phyloP scores from a whole-genome alignment of 2,329 filamentous ascomycete genomes.

The Xylariaceae sp. region DNA sequence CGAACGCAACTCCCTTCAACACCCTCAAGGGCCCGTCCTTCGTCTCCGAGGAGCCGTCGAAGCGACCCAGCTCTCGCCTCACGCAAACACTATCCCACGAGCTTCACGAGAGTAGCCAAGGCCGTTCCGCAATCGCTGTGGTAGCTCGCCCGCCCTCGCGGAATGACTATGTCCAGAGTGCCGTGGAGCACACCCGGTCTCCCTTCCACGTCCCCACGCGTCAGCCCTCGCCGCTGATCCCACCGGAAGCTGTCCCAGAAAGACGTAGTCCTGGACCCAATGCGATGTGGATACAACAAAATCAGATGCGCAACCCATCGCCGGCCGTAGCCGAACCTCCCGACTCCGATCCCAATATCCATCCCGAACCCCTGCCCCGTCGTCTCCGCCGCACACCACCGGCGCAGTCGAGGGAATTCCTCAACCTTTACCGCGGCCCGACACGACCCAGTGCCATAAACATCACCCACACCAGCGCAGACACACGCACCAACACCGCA shows the following conservation, averaged over 20 bases:
- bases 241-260: too few relatives aligned
- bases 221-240: too few relatives aligned
- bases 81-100: not conserved
- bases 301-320: too few relatives aligned
- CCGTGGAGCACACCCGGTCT: not conserved
- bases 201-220: not conserved
- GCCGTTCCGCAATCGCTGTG: not conserved
- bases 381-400: too few relatives aligned
- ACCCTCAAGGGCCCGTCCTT: constrained; percentile 22
- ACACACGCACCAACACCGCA: too few relatives aligned
- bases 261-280: too few relatives aligned
- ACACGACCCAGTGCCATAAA: too few relatives aligned
- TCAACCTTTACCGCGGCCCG: constrained; percentile 15
- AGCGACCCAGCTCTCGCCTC: constrained; percentile 30
- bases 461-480: too few relatives aligned
- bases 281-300: too few relatives aligned
- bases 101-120: not conserved
- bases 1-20: constrained; percentile 2
- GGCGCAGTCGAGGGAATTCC: constrained; percentile 20
- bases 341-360: constrained; percentile 2
- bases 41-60: constrained; percentile 35
- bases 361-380: not conserved
- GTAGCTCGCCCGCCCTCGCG: not conserved
- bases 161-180: not conserved
- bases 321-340: too few relatives aligned